phyloP scores from a whole-genome alignment of 2,329 filamentous ascomycete genomes.

The Ceratocystis variospora region DNA sequence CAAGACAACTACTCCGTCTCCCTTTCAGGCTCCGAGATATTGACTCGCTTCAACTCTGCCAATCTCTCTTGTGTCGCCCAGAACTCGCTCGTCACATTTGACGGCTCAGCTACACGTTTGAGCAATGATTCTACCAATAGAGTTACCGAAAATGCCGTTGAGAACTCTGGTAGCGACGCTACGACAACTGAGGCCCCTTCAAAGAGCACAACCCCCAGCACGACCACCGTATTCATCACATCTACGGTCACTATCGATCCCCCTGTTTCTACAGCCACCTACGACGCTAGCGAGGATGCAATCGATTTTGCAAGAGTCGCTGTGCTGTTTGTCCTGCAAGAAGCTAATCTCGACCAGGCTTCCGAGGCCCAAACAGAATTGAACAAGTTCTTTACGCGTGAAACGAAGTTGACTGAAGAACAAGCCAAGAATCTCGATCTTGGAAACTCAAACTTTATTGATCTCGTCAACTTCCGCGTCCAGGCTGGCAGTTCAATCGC shows the following conservation, averaged over 20 bases:
- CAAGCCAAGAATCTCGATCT: constrained; percentile 32
- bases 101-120: constrained; percentile 37
- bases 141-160: constrained; percentile 5
- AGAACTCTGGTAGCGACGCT: background rate
- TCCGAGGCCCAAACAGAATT: constrained; percentile 40
- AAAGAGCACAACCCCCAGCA: constrained; percentile 7
- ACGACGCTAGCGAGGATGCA: constrained; percentile 40
- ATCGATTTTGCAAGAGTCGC: constrained; percentile 51
- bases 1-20: constrained; percentile 60
- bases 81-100: constrained; percentile 78
- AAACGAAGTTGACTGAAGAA: constrained; percentile 24
- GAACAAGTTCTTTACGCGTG: constrained; percentile 40
- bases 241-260: constrained; percentile 14
- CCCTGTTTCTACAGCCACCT: constrained; percentile 23
- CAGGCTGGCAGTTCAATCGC: constrained; percentile 11
- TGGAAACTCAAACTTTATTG: constrained; percentile 34
- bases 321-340: constrained; percentile 48
- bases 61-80: constrained; percentile 71
- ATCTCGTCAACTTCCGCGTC: constrained; percentile 34
- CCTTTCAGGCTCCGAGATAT: constrained; percentile 52
- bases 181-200: constrained; percentile 13
- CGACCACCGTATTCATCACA: constrained; percentile 15
- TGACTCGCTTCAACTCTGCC: constrained; percentile 61
- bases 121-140: constrained; percentile 20
- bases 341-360: constrained; percentile 37